A percentile compares a stretch with the other conserved stretches of the same genome.
These are phyloP conservation scores for Colletotrichum cordylinicola DNA, from an alignment of 2,329 filamentous ascomycete species.

Conservation along the genomic window DNA sequence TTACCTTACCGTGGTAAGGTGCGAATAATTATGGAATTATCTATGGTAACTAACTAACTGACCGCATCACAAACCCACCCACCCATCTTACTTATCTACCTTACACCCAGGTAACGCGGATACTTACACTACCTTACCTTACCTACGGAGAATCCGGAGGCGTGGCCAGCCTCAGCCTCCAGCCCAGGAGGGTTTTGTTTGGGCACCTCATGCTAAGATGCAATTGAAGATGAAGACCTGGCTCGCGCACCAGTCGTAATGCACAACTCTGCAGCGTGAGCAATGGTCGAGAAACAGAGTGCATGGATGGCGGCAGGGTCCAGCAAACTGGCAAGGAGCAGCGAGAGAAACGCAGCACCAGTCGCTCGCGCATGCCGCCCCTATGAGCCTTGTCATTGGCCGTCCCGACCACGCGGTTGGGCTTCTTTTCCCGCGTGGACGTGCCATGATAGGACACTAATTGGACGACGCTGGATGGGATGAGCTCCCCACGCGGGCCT, in stretches of 20 bases:
- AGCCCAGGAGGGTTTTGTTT: neutral
- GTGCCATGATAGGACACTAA: neutral
- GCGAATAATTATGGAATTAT: no score
- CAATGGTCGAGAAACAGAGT: neutral
- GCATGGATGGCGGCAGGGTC: neutral
- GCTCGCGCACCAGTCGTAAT: neutral
- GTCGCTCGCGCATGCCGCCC: constrained; percentile 17
- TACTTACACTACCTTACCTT: neutral
- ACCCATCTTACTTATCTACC: neutral
- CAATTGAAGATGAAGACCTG: neutral
- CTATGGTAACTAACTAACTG: neutral
- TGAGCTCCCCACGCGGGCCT: neutral
- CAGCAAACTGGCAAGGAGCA: neutral
- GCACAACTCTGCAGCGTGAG: neutral
- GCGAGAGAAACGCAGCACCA: neutral
- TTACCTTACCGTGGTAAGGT: no score
- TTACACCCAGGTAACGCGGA: neutral
- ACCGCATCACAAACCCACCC: neutral
- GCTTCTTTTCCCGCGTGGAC: neutral
- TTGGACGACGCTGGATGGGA: neutral
- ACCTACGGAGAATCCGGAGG: neutral
- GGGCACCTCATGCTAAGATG: neutral
- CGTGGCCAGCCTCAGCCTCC: neutral
- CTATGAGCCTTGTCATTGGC: neutral
- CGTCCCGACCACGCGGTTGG: neutral